Percentiles rank a stretch among this genome's conserved stretches.
phyloP scores from a whole-genome alignment of 2,329 filamentous ascomycete species.

The Beauveria asiatica region DNA sequence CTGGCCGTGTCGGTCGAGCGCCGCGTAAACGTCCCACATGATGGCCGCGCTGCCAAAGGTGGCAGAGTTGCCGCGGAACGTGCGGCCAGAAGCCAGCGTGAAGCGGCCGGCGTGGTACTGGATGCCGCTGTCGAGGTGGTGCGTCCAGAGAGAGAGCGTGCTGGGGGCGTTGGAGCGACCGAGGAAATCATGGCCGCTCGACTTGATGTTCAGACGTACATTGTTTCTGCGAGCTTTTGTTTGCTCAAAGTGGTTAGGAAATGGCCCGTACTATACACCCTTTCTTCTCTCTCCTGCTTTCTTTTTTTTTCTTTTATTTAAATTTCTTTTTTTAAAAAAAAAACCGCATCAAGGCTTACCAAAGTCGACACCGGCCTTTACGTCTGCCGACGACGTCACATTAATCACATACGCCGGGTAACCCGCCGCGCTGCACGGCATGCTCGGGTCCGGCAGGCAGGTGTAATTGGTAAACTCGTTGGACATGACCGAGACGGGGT shows the following conservation, averaged over 20 bases:
- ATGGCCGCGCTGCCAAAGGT: slow-evolving; percentile 46
- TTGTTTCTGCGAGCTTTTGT: slow-evolving; percentile 31
- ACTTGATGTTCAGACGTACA: slow-evolving; percentile 33
- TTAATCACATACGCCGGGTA: slow-evolving; percentile 30
- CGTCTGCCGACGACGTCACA: slow-evolving; percentile 24
- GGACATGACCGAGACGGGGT: slow-evolving; percentile 25
- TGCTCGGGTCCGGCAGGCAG: slow-evolving; percentile 34
- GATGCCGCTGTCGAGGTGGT: slow-evolving; percentile 32
- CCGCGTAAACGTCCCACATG: slow-evolving; percentile 38
- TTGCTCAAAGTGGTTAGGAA: neutral
- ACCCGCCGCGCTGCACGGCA: slow-evolving; percentile 25
- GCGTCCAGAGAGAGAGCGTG: slow-evolving; percentile 46
- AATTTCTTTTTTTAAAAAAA: neutral
- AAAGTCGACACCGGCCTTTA: slow-evolving; percentile 32
- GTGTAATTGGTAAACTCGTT: slow-evolving; percentile 42
- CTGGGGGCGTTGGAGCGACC: slow-evolving; percentile 40
- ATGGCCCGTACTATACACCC: neutral
- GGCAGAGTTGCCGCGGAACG: slow-evolving; percentile 40
- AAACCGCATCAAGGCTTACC: slow-evolving; percentile 20
- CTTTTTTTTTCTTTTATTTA: neutral
- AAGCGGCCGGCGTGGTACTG: slow-evolving; percentile 31
- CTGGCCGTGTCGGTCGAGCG: slow-evolving; percentile 35
- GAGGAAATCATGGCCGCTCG: slow-evolving; percentile 34
- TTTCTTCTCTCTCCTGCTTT: neutral
- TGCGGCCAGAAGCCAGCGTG: slow-evolving; percentile 30